Evolutionary conservation across 495 filamentous ascomycete genomes (phyloP).

Genomic region (Neurospora sp.): DNA sequence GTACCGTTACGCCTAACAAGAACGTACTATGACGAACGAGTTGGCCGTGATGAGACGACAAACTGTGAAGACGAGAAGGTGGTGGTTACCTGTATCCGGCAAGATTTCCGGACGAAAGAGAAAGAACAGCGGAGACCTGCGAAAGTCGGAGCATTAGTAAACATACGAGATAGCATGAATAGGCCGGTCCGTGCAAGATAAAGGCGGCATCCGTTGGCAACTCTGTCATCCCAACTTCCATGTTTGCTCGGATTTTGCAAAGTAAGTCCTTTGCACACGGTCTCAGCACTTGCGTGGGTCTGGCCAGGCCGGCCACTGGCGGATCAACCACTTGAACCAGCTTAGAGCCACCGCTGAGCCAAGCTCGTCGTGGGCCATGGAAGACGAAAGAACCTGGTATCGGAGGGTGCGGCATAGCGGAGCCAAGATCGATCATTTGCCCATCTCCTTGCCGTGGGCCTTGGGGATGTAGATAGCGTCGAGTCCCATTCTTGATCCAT

Average conservation of each 20-base stretch:
- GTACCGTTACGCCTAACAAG: background rate
- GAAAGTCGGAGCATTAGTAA: background rate
- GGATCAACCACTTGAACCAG: background rate
- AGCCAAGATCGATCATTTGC: background rate
- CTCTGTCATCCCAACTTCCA: background rate
- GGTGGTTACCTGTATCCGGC: background rate
- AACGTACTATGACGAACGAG: background rate
- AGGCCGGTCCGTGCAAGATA: background rate
- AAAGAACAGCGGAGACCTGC: background rate
- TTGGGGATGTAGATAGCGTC: background rate
- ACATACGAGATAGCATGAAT: background rate
- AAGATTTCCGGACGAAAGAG: background rate
- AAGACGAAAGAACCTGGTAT: background rate
- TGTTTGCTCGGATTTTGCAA: background rate
- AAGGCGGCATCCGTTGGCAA: background rate
- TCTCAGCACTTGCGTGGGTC: background rate
- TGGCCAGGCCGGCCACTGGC: background rate
- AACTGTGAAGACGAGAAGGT: background rate
- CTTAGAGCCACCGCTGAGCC: background rate
- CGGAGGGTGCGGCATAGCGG: background rate
- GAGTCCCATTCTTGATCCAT: background rate
- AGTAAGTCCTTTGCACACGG: background rate
- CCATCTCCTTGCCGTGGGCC: background rate
- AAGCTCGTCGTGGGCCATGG: background rate
- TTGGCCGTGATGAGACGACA: background rate